Evolutionary conservation across 371 early-diverging fungal genomes (phyloP).

Genomic region (Globomyces sp.): DNA sequence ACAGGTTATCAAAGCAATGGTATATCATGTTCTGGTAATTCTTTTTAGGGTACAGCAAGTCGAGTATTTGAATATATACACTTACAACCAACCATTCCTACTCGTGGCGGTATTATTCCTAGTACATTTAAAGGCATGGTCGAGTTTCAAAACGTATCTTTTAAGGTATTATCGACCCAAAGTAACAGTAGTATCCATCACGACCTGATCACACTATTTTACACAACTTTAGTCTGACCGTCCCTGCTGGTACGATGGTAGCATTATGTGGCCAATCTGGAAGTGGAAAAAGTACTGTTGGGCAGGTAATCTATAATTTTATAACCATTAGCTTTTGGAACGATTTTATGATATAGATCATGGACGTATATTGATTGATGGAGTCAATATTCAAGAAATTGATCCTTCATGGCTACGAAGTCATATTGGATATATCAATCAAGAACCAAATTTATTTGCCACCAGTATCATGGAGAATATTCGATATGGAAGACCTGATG

Average conservation of each 20-base stretch:
- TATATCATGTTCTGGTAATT: slow-evolving; percentile 19
- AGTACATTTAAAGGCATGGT: slow-evolving; percentile 26
- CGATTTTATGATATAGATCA: slow-evolving; percentile 34
- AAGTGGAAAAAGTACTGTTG: slow-evolving; percentile 51
- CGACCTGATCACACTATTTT: slow-evolving; percentile 40
- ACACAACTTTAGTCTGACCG: slow-evolving; percentile 34
- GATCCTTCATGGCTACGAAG: slow-evolving; percentile 31
- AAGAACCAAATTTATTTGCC: slow-evolving; percentile 41
- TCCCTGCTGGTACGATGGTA: slow-evolving; percentile 51
- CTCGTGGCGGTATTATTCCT: slow-evolving; percentile 46
- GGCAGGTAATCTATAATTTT: not conserved
- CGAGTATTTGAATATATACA: slow-evolving; percentile 73
- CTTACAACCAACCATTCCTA: slow-evolving; percentile 46
- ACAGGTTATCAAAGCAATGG: slow-evolving; percentile 69
- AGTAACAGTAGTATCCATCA: slow-evolving; percentile 34
- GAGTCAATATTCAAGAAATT: slow-evolving; percentile 18
- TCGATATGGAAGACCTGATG: slow-evolving; percentile 43
- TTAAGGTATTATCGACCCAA: not conserved
- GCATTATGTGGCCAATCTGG: slow-evolving; percentile 57
- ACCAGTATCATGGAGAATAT: slow-evolving; percentile 42
- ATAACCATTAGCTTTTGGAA: slow-evolving; percentile 13
- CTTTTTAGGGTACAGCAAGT: slow-evolving; percentile 34
- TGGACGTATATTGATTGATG: slow-evolving; percentile 30
- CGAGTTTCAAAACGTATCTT: slow-evolving; percentile 25
- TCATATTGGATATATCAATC: slow-evolving; percentile 42